phyloP scores from a whole-genome alignment of 371 early-diverging fungal genomes.

The Lichtheimia corymbifera region DNA sequence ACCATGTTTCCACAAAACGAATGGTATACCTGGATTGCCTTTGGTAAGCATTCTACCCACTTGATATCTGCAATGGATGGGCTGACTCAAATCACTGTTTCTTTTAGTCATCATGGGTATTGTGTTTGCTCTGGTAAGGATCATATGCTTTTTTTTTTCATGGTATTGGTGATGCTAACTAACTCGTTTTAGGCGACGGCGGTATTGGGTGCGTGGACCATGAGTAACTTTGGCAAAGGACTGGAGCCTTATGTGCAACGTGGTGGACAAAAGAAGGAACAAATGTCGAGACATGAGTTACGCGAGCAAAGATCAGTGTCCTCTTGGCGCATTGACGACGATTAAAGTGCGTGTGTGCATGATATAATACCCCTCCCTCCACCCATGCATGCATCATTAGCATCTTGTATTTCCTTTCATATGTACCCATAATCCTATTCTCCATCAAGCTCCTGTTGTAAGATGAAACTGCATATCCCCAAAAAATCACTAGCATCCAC shows the following conservation, averaged over 20 bases:
- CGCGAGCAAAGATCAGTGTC: conserved; percentile 16
- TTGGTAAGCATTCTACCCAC: conserved; percentile 31
- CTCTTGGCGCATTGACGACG: conserved; percentile 49
- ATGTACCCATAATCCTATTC: conserved; percentile 4
- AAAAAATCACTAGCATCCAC: background rate
- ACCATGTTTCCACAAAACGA: conserved; percentile 21
- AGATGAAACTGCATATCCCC: background rate
- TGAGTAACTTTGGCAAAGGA: conserved; percentile 43
- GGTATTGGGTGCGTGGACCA: conserved; percentile 28
- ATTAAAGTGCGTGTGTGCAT: conserved; percentile 11
- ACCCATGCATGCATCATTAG: background rate
- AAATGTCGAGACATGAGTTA: conserved; percentile 20
- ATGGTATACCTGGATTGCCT: conserved; percentile 53
- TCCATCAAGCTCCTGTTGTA: background rate
- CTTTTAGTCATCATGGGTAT: conserved; percentile 40
- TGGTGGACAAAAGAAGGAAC: conserved; percentile 34
- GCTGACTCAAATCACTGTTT: background rate
- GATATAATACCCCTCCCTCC: background rate
- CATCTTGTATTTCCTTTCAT: conserved; percentile 1
- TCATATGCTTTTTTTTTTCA: conserved; percentile 23
- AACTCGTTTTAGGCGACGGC: conserved; percentile 33
- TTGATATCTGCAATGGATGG: background rate
- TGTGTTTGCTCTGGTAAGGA: conserved; percentile 38
- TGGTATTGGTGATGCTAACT: conserved; percentile 25
- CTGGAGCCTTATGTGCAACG: conserved; percentile 46